Evolutionary conservation across 1,284 basidiomycete species (phyloP).

Genomic region (Ustilago vetiveriae): DNA sequence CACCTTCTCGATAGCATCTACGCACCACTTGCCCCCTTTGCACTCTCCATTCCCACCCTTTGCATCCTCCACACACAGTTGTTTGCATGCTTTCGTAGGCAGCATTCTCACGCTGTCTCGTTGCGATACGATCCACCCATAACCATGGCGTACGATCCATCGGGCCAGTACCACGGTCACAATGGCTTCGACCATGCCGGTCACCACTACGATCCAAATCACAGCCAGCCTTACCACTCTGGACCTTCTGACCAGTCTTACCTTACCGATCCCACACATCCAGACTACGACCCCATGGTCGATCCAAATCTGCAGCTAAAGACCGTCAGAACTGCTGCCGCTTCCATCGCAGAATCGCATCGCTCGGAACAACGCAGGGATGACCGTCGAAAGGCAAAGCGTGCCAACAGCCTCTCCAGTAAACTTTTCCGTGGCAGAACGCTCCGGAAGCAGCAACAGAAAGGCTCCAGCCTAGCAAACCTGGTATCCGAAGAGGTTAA

Average conservation of each 20-base stretch:
- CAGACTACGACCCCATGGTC: constrained; percentile 60
- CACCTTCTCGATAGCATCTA: background rate
- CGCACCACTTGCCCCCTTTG: background rate
- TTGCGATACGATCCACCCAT: background rate
- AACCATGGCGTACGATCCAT: constrained; percentile 39
- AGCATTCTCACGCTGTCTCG: no score
- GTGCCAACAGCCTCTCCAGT: constrained; percentile 42
- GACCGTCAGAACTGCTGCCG: constrained; percentile 62
- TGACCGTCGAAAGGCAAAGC: constrained; percentile 40
- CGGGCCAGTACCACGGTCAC: constrained; percentile 5
- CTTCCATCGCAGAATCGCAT: constrained; percentile 61
- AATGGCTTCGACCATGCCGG: constrained; percentile 29
- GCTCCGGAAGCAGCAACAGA: constrained; percentile 32
- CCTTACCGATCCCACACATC: constrained; percentile 58
- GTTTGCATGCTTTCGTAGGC: constrained; percentile 6
- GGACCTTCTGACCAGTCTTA: constrained; percentile 45
- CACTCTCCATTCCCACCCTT: background rate
- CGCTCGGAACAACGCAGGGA: constrained; percentile 58
- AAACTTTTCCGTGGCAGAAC: constrained; percentile 58
- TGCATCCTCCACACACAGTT: no score
- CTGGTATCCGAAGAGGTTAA: constrained; percentile 39
- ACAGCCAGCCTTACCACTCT: constrained; percentile 38
- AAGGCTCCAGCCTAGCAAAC: constrained; percentile 27
- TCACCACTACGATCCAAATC: constrained; percentile 57
- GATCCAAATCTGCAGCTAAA: constrained; percentile 61